Evolutionary conservation across 192 early-diverging fungal genomes (phyloP).

Genomic region (Umbelopsis isabellina): DNA sequence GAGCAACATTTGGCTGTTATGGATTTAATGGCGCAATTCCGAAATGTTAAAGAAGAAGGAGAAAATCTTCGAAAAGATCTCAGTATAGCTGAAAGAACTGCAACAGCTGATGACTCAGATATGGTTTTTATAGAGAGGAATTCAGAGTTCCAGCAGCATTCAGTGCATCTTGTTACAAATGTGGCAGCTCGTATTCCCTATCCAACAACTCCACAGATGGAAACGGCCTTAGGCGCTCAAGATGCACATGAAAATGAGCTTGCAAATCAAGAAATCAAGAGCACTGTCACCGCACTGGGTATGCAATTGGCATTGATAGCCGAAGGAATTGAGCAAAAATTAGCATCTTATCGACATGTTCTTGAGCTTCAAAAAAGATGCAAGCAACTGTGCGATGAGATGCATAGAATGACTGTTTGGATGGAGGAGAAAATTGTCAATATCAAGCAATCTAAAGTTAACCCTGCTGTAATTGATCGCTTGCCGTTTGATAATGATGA

Average conservation of each 20-base stretch:
- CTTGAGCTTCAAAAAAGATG: conserved; percentile 34
- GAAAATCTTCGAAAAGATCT: conserved; percentile 28
- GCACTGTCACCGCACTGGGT: conserved; percentile 21
- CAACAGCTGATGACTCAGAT: conserved; percentile 25
- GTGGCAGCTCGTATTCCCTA: conserved; percentile 33
- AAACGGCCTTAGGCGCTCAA: conserved; percentile 28
- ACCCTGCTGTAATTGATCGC: conserved; percentile 23
- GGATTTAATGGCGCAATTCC: conserved; percentile 39
- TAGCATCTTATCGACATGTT: conserved; percentile 27
- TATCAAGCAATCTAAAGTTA: conserved; percentile 7
- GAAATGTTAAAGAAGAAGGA: conserved; percentile 28
- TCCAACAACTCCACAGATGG: conserved; percentile 24
- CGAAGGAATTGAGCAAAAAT: conserved; percentile 33
- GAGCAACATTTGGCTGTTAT: conserved; percentile 39
- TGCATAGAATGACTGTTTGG: conserved; percentile 29
- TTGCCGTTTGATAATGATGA: conserved; percentile 32
- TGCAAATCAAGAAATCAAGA: conserved; percentile 33
- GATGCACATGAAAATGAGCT: conserved; percentile 32
- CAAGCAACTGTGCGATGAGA: conserved; percentile 28
- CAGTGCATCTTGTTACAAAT: conserved; percentile 26
- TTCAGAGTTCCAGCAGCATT: conserved; percentile 28
- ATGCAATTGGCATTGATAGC: conserved; percentile 31
- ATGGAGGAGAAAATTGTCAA: conserved; percentile 31
- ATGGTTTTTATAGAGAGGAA: conserved; percentile 25
- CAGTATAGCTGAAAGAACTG: conserved; percentile 23